phyloP scores from a whole-genome alignment of 2,329 filamentous ascomycete genomes.

The Cladosporium oxysporum region DNA sequence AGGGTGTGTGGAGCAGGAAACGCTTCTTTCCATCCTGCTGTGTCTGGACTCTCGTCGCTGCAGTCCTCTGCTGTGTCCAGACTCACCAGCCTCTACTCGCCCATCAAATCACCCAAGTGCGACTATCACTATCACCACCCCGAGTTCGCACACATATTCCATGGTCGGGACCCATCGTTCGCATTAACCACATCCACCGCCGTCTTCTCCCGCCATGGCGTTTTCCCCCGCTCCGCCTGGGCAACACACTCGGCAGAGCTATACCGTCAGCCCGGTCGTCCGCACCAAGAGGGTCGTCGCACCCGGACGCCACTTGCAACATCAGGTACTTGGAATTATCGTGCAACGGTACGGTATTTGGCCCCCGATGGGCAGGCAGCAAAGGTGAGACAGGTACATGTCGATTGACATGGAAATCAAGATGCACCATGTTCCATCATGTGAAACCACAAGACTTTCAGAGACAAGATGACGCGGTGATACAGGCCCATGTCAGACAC shows the following conservation, averaged over 20 bases:
- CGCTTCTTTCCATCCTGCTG: background rate
- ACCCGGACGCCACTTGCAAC: slow-evolving; percentile 8
- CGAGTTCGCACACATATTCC: background rate
- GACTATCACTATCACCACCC: background rate
- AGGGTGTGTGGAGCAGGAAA: background rate
- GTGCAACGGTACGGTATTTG: background rate
- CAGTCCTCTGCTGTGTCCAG: background rate
- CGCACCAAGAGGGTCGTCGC: slow-evolving; percentile 6
- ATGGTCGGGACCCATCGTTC: background rate
- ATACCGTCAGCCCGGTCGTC: slow-evolving; percentile 9
- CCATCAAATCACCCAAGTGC: background rate
- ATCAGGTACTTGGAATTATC: background rate
- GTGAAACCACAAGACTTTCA: background rate
- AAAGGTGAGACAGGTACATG: background rate
- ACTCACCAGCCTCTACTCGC: background rate
- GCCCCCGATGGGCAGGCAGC: background rate
- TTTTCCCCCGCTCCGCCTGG: background rate
- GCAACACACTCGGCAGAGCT: background rate
- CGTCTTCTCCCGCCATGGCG: background rate
- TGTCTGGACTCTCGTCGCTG: background rate
- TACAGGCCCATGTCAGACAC: background rate
- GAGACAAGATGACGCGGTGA: background rate
- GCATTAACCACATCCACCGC: background rate
- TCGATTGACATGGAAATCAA: background rate
- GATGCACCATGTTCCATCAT: background rate